Conservation (phyloP, 306 rosid species). For the Cucurbita moschata region DNA sequence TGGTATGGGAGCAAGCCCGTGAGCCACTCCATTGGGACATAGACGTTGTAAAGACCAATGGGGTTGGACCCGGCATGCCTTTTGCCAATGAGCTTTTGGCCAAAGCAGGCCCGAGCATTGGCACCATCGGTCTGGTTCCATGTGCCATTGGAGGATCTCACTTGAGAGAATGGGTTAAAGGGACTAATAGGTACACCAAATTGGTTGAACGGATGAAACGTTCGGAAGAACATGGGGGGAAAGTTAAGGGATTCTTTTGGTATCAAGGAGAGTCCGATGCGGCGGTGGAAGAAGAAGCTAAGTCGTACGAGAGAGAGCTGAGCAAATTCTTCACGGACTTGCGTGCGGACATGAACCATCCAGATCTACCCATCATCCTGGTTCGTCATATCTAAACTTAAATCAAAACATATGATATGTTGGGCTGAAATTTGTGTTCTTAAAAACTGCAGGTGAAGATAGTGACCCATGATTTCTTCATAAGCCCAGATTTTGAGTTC, state of each 20-base stretch:
- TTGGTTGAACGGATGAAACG: background rate
- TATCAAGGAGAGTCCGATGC: conserved; percentile 6
- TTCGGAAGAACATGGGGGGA: background rate
- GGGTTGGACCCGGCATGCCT: background rate
- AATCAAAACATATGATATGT: too few species aligned
- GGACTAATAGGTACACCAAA: background rate
- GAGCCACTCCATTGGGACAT: background rate
- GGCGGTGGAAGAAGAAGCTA: background rate
- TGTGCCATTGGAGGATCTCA: conserved; percentile 5
- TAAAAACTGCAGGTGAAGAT: background rate
- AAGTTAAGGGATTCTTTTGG: background rate
- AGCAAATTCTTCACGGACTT: background rate
- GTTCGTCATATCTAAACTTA: background rate
- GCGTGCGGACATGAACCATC: background rate
- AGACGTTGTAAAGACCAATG: background rate
- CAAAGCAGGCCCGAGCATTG: background rate
- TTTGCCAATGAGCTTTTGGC: background rate
- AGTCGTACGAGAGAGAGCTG: background rate
- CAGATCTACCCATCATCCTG: background rate
- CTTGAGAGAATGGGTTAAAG: background rate
- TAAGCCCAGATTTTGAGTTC: background rate
- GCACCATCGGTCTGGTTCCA: background rate
- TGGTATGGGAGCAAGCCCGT: background rate
- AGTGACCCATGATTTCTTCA: background rate
- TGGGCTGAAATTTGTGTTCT: too few species aligned